Base-by-base conservation (phyloP, 1,139 yeast species). In the Yamadazyma oceani region DNA sequence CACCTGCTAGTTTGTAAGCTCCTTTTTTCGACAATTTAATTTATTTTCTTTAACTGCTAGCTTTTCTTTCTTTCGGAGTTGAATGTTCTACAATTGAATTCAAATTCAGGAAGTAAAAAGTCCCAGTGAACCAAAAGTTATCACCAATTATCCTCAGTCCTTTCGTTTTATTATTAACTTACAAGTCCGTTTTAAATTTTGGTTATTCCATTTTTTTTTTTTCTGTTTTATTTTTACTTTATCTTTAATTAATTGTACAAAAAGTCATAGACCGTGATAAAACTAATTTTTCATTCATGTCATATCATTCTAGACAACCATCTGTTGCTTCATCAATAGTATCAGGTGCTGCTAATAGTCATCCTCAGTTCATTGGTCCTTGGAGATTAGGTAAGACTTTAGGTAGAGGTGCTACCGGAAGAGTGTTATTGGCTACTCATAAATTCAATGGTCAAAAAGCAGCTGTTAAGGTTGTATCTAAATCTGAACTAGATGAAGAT, bases 321-420 rank as follows among this genome's bases (percentile, higher is more conserved):
- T 67, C 73, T 28, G 61, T 67, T 40, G 55, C 68, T 22, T 62
- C 71, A 37, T 64, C 72, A 31, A 48, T 66, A 30, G 56, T 58
- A 40, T 61, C 69, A 21, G 42, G 49, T 26, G 36, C 54, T 26
- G 46, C 53, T 22, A 47, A 52, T 26, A 46, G 45, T 26, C 71
- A 66, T 46, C 78, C 78, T 17, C 72, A 65, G 45, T 67, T 64
- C 44, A 70, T 85, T 13, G 94, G 94, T 2, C 94, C 94, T 8
- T 85, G 94, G 94, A 76, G 76, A 49, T 64, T 85, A 41, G 94
- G 94, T 15, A 78, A 82, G 54, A 84, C 92, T 5, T 62, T 85
- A 39, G 95, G 95, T 4, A 73, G 86, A 53, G 95, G 95, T 16
- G 85, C 92, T 36, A 83, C 92, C 0, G 92, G 92, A 3, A 68